phyloP scores from a whole-genome alignment of 2,329 filamentous ascomycete genomes.

The Microsporum audouinii region DNA sequence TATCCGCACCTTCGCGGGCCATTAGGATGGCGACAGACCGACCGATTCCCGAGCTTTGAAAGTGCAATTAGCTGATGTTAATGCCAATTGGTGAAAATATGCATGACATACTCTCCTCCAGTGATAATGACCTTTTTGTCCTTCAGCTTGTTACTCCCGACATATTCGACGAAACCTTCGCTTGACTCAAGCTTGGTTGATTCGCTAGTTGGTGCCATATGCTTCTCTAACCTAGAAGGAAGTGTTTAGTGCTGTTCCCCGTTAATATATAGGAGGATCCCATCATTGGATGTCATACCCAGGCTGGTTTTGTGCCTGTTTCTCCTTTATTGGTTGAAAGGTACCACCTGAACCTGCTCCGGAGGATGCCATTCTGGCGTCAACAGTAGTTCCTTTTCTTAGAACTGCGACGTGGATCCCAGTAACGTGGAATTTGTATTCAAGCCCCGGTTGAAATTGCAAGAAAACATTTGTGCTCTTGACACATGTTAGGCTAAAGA shows the following conservation, averaged over 20 bases:
- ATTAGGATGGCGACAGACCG: conserved; percentile 45
- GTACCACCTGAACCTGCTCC: conserved; percentile 9
- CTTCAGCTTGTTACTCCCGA: conserved; percentile 40
- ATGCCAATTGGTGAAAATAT: not conserved
- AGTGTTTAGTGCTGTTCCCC: not conserved
- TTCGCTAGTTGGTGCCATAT: conserved; percentile 25
- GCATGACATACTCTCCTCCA: conserved; percentile 41
- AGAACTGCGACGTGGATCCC: not conserved
- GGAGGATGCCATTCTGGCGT: conserved; percentile 12
- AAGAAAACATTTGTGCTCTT: not conserved
- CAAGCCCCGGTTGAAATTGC: not conserved
- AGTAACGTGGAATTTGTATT: not conserved
- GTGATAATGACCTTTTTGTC: conserved; percentile 45
- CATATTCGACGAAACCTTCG: conserved; percentile 26
- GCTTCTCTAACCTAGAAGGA: conserved; percentile 11
- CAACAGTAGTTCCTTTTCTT: not conserved
- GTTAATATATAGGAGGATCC: not conserved
- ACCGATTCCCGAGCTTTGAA: conserved; percentile 42
- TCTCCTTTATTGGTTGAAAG: conserved; percentile 10
- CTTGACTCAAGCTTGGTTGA: conserved; percentile 24
- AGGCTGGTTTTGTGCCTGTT: conserved; percentile 10
- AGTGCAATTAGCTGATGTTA: not conserved
- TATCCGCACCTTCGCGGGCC: conserved; percentile 47
- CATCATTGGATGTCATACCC: conserved; percentile 4
- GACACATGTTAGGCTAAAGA: not conserved